Evolutionary conservation across 1,284 basidiomycete species (phyloP), one percentile per base, ranked within the genome.

Genomic region (Trichosporon sp.): DNA sequence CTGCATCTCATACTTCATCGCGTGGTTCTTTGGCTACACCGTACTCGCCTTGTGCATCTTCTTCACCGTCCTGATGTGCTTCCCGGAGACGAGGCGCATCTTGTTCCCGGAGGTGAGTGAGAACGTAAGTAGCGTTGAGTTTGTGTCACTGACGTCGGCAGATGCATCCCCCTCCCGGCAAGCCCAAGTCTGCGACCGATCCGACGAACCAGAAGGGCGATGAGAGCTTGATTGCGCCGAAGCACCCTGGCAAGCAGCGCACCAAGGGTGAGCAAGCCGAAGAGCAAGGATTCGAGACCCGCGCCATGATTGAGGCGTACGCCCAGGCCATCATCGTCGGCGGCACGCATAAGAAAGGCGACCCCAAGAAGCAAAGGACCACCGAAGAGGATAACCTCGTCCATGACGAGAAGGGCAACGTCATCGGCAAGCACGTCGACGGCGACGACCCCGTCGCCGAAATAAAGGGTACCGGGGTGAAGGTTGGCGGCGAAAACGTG

Each of bases 21-120:
- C 84, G 8, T 87, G 86, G 84, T 75, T 78, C 15, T 81, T 85
- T 65, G 84, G 85, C 2, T 78, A 85, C 60, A 78, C 86, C 11
- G 73, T 85, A 0, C 81, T 84, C 0, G 77, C 84, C 2, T 65
- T 86, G 23, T 71, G 84, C 32, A 64, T 75, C 23, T 83, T 85
- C 56, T 62, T 85, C 9, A 76, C 85, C 25, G 76, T 84, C 3
- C 78, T 88, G 56, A 80, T 86, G 56, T 78, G 86, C 70, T 84
- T 85, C 69, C 86, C 86, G 0, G 79, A 80, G 5, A 83, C 84
- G 2, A 81, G 87, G 62, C 70, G 76, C 15, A 72, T 80, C 35
- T 80, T 88, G 31, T 88, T 88, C 80, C 87, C 87, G 3, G 84
- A 85, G n/a, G 85, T 79, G 67, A 66, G 74, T 71, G 12, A 27